Evolutionary conservation across 225 moss, liverwort and hornwort genomes (phyloP).

Genomic region (Physcomitrium patens): DNA sequence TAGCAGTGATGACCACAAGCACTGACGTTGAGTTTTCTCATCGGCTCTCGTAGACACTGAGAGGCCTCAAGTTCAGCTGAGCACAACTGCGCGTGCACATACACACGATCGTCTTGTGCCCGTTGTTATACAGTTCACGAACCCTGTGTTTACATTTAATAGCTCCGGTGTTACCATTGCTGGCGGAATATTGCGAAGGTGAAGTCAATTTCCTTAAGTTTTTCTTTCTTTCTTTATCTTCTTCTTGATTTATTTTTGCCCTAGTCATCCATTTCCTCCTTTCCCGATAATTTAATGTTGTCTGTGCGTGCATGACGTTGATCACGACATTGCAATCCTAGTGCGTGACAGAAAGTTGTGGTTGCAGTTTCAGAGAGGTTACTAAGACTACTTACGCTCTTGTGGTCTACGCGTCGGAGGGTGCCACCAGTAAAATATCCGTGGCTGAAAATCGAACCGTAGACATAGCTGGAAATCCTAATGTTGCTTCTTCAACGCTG

Average conservation of each 20-base stretch:
- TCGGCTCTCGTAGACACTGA: constrained; percentile 51
- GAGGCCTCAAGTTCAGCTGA: constrained; percentile 66
- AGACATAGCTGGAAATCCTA: constrained; percentile 80
- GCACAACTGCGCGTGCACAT: constrained; percentile 74
- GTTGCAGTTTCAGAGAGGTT: constrained; percentile 74
- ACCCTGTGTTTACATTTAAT: constrained; percentile 84
- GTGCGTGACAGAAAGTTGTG: background rate
- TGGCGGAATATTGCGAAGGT: constrained; percentile 70
- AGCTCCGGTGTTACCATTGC: constrained; percentile 44
- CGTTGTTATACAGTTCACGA: constrained; percentile 72
- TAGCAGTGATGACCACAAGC: background rate
- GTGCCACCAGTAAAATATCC: constrained; percentile 49
- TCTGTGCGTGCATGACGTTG: background rate
- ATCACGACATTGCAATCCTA: constrained; percentile 8
- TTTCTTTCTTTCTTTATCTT: no score
- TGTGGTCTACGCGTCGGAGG: constrained; percentile 53
- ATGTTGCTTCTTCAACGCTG: constrained; percentile 65
- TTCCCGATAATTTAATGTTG: background rate
- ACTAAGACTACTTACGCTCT: constrained; percentile 85
- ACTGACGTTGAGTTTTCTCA: background rate
- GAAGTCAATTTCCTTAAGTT: no score
- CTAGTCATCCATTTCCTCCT: no score
- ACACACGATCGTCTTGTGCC: constrained; percentile 65
- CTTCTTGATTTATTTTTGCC: no score
- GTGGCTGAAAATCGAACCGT: constrained; percentile 61